Conservation (phyloP, 345 rosid species). For the Dovyalis caffra region DNA sequence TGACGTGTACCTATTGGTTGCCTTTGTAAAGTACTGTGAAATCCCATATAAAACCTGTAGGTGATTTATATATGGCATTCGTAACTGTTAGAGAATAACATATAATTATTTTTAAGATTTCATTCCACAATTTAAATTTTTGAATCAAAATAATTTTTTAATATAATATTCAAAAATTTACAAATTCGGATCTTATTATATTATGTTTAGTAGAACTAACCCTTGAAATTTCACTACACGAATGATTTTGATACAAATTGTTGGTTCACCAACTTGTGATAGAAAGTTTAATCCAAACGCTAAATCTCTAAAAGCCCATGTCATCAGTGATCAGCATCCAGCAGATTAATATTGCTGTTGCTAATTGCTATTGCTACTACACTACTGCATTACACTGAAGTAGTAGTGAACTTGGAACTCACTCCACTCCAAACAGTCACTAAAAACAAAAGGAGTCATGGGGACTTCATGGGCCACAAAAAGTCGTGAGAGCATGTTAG, state of each 20-base stretch:
- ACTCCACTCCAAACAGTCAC: constrained; percentile 40
- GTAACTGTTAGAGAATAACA: too few relatives aligned
- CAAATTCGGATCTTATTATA: too few relatives aligned
- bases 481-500: constrained; percentile 18
- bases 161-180: too few relatives aligned
- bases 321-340: neutral
- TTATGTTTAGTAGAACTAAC: too few relatives aligned
- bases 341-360: neutral
- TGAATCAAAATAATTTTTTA: too few relatives aligned
- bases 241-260: neutral
- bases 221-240: neutral
- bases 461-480: constrained; percentile 26
- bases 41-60: too few relatives aligned
- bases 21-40: too few relatives aligned
- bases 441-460: neutral
- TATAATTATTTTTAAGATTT: too few relatives aligned
- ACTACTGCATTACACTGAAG: constrained; percentile 10
- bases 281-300: neutral
- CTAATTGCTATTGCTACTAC: too few relatives aligned
- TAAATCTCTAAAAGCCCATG: neutral
- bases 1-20: too few relatives aligned
- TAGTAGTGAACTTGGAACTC: constrained; percentile 49
- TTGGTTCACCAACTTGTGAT: neutral
- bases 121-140: too few relatives aligned
- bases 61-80: too few relatives aligned